Conservation (phyloP, 1,284 basidiomycete species). For the Trichosporon ovoides region DNA sequence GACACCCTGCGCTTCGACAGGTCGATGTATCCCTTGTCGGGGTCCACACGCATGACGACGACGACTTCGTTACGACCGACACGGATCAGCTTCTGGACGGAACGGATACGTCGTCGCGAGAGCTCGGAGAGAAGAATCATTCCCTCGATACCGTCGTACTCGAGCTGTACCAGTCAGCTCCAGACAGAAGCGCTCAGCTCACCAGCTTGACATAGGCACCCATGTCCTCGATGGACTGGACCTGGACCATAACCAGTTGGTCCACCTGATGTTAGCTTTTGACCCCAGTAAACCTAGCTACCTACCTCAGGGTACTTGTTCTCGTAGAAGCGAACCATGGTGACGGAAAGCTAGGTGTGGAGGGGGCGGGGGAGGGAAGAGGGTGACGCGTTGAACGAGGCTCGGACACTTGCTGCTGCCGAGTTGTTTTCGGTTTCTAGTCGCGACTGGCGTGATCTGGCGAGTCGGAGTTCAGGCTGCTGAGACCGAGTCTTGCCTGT, state of each 20-base stretch:
- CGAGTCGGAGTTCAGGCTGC: conserved; percentile 1
- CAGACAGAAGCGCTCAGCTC: no score
- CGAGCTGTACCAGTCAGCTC: no score
- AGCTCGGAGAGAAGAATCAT: conserved; percentile 99
- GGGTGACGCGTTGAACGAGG: conserved; percentile 15
- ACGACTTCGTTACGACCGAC: conserved; percentile 98
- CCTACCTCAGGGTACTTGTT: conserved; percentile 52
- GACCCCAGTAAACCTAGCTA: not conserved
- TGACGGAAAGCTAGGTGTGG: conserved; percentile 11
- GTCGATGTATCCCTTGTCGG: conserved; percentile 99
- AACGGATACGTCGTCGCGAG: conserved; percentile 93
- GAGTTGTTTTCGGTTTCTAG: not conserved
- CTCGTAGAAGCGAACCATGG: conserved; percentile 50
- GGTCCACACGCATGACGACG: conserved; percentile 95
- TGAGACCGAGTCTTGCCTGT: not conserved
- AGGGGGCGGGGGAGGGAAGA: not conserved
- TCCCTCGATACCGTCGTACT: conserved; percentile 98
- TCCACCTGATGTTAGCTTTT: conserved; percentile 63
- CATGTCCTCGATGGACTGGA: conserved; percentile 98
- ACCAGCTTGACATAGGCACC: conserved; percentile 98
- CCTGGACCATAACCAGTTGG: conserved; percentile 98
- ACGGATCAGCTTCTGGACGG: conserved; percentile 95
- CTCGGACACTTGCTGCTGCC: not conserved
- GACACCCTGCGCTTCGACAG: conserved; percentile 98
- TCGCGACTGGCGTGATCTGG: not conserved